Evolutionary conservation across 306 rosid species (phyloP).

Genomic region (Begonia fuchsioides): DNA sequence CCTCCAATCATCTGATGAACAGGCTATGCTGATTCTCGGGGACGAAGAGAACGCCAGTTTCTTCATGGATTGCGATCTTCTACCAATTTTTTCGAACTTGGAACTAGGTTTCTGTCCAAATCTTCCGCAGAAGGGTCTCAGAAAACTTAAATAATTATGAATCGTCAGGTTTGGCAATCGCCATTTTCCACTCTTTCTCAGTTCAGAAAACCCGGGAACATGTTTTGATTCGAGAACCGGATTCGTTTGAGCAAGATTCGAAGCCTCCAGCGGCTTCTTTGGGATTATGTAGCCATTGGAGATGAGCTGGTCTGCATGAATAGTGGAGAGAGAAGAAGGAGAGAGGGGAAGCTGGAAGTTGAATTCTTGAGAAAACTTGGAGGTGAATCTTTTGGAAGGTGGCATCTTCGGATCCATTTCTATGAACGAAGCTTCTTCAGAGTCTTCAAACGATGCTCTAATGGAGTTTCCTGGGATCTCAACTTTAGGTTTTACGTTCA

Average conservation of each 20-base stretch:
- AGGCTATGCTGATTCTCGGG: conserved; percentile 49
- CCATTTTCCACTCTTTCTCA: conserved; percentile 46
- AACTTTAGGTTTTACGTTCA: conserved; percentile 58
- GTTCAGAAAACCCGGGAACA: conserved; percentile 29
- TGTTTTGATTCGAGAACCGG: conserved; percentile 16
- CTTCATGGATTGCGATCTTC: conserved; percentile 33
- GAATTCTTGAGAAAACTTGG: conserved; percentile 35
- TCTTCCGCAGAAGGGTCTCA: conserved; percentile 50
- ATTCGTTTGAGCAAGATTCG: not conserved
- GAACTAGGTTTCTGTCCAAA: conserved; percentile 31
- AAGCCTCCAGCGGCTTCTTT: conserved; percentile 4
- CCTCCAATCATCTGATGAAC: conserved; percentile 58
- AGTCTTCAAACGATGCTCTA: conserved; percentile 49
- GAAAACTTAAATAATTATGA: conserved; percentile 57
- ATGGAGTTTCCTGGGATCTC: conserved; percentile 45
- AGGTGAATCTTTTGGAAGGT: conserved; percentile 70
- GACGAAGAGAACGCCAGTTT: conserved; percentile 37
- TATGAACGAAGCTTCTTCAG: conserved; percentile 77
- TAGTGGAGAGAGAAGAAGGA: conserved; percentile 30
- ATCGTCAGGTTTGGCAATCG: conserved; percentile 39
- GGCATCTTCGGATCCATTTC: conserved; percentile 92
- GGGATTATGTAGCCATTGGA: conserved; percentile 79
- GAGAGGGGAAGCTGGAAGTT: conserved; percentile 57
- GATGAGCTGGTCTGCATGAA: conserved; percentile 85
- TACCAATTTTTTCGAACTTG: conserved; percentile 30